phyloP scores from a whole-genome alignment of 148 eudicot species.

The Suaeda aralocaspica region DNA sequence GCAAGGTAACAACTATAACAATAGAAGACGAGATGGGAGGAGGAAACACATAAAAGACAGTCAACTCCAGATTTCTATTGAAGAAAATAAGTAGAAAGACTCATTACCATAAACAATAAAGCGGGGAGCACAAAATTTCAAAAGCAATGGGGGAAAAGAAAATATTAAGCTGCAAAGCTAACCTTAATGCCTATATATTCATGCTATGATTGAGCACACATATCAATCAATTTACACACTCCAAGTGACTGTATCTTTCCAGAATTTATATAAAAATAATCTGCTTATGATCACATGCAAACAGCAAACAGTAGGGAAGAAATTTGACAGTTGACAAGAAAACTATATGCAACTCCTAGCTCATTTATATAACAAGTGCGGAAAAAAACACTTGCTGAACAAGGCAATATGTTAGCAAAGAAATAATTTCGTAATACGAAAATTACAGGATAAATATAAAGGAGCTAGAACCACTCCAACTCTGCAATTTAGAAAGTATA shows the following conservation, averaged over 20 bases:
- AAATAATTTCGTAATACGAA: neutral
- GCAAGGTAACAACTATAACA: constrained; percentile 80
- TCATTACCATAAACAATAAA: neutral
- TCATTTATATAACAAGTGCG: too few species aligned
- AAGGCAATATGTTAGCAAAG: neutral
- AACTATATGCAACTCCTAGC: neutral
- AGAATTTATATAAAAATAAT: too few species aligned
- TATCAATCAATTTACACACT: too few species aligned
- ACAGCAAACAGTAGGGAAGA: neutral
- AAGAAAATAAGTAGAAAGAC: neutral
- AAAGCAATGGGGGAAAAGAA: too few species aligned
- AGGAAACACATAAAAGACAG: neutral
- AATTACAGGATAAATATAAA: neutral
- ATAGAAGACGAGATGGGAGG: constrained; percentile 15
- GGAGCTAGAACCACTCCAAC: neutral
- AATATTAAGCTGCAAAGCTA: neutral
- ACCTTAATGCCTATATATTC: neutral
- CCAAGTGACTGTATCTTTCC: too few species aligned
- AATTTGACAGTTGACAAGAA: neutral
- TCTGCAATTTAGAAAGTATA: neutral
- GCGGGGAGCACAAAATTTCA: too few species aligned
- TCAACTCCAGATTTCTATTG: neutral
- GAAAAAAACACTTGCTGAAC: neutral
- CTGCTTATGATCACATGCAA: neutral
- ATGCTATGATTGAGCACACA: neutral